Evolutionary conservation across 306 rosid genomes (phyloP).

Genomic region (Prunus persica): Prunus_persica_NCBIv2 NC_034011.1:12944001-12944500

Average conservation of each 20-base stretch:
- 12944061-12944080: conserved; percentile 28
- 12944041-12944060: conserved; percentile 41
- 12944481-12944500: not conserved
- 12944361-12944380: not conserved
- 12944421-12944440: too few relatives aligned
- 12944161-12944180: conserved; percentile 35
- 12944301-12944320: not conserved
- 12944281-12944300: too few relatives aligned
- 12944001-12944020: conserved; percentile 82
- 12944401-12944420: too few relatives aligned
- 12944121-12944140: conserved; percentile 49
- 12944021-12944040: conserved; percentile 44
- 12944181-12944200: not conserved
- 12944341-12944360: not conserved
- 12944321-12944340: not conserved
- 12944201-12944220: not conserved
- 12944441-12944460: too few relatives aligned
- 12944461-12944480: not conserved
- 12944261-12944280: too few relatives aligned
- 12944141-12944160: conserved; percentile 39
- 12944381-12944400: not conserved
- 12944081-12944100: conserved; percentile 58
- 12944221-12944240: not conserved
- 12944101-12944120: conserved; percentile 61
- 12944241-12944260: too few relatives aligned